phyloP scores from a whole-genome alignment of 2,329 filamentous ascomycete genomes.

The Akanthomyces muscarius region DNA sequence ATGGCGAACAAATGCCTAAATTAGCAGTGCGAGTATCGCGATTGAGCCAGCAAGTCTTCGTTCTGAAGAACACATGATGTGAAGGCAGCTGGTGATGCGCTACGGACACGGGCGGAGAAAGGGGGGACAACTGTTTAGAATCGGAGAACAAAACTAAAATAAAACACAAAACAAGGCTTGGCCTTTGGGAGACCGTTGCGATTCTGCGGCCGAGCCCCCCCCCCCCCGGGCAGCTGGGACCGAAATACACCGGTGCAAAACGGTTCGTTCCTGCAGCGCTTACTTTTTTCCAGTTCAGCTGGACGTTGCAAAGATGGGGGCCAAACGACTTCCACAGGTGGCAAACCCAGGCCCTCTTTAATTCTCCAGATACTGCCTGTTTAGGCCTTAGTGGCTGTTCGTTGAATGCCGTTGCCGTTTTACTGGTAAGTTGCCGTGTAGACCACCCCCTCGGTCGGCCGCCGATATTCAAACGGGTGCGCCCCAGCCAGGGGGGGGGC shows the following conservation, averaged over 20 bases:
- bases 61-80: neutral
- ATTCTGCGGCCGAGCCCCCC: neutral
- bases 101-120: neutral
- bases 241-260: constrained; percentile 12
- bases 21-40: neutral
- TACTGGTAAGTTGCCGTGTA: neutral
- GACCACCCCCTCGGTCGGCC: constrained; percentile 6
- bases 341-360: neutral
- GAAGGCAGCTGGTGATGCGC: neutral
- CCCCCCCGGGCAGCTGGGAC: constrained; percentile 13
- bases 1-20: neutral
- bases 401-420: constrained; percentile 8
- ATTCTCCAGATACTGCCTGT: constrained; percentile 16
- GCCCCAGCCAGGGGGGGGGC: constrained; percentile 1
- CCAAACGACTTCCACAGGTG: constrained; percentile 4
- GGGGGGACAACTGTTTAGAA: neutral
- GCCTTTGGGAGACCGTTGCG: constrained; percentile 7
- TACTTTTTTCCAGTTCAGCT: constrained; percentile 13
- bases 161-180: constrained; percentile 6
- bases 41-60: neutral
- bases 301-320: constrained; percentile 10
- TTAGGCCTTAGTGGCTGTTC: constrained; percentile 4
- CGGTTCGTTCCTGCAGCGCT: constrained; percentile 16
- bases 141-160: neutral
- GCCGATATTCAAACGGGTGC: constrained; percentile 16